phyloP scores from a whole-genome alignment of 225 moss, liverwort and hornwort species.

The Climacium dendroides region DNA sequence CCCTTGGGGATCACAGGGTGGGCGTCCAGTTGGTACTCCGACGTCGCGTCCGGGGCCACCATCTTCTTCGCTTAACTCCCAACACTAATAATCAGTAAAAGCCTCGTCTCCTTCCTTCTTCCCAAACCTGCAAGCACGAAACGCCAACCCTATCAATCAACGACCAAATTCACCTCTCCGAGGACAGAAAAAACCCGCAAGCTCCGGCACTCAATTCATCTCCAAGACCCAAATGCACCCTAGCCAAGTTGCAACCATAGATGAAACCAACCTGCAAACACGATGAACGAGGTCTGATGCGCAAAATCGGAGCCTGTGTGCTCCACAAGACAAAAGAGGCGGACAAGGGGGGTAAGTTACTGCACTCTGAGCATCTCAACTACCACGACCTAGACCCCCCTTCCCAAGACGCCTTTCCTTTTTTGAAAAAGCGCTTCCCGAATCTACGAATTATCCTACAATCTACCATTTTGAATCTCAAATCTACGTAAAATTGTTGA shows the following conservation, averaged over 20 bases:
- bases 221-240: background rate
- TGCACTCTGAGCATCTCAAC: background rate
- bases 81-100: background rate
- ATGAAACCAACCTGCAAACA: background rate
- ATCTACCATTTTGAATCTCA: background rate
- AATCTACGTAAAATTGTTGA: background rate
- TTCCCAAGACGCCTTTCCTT: background rate
- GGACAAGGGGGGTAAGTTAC: background rate
- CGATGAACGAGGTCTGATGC: background rate
- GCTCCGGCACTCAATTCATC: background rate
- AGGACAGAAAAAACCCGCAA: background rate
- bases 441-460: background rate
- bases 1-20: slow-evolving; percentile 47
- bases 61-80: background rate
- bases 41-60: slow-evolving; percentile 11
- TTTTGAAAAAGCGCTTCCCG: background rate
- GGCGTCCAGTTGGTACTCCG: slow-evolving; percentile 9
- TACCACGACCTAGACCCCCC: background rate
- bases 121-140: background rate
- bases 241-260: background rate
- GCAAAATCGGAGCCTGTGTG: background rate
- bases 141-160: background rate
- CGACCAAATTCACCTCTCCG: background rate
- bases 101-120: background rate
- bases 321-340: background rate